Conservation (phyloP, 1,139 yeast species). For the Pichia sp. region DNA sequence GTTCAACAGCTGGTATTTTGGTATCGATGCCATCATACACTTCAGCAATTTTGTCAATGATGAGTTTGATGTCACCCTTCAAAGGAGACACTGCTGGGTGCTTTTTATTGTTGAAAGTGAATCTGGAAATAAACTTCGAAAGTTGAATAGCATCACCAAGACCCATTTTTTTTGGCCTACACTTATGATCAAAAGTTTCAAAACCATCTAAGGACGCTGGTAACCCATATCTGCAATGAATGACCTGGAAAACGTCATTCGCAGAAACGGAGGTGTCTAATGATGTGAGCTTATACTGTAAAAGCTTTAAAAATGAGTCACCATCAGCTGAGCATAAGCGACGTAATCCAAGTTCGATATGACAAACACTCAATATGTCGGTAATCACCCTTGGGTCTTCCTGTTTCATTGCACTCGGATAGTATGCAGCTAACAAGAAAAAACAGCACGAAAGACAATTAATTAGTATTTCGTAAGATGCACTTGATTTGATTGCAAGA, state of each 20-base stretch:
- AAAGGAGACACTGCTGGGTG: slow-evolving; percentile 53
- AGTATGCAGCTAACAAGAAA: slow-evolving; percentile 34
- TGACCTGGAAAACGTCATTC: slow-evolving; percentile 62
- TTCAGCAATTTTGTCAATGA: slow-evolving; percentile 66
- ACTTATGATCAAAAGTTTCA: slow-evolving; percentile 61
- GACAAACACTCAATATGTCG: slow-evolving; percentile 52
- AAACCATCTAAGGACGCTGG: slow-evolving; percentile 51
- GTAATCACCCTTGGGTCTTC: slow-evolving; percentile 26
- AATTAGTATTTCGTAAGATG: slow-evolving; percentile 39
- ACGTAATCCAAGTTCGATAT: slow-evolving; percentile 64
- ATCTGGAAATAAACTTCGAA: slow-evolving; percentile 54
- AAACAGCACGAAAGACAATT: slow-evolving; percentile 42
- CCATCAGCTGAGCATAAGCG: slow-evolving; percentile 57
- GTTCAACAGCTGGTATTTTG: slow-evolving; percentile 29
- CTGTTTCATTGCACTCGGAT: slow-evolving; percentile 13
- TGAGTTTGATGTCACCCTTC: slow-evolving; percentile 62
- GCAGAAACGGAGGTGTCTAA: slow-evolving; percentile 41
- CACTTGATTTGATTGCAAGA: slow-evolving; percentile 23
- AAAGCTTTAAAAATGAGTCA: slow-evolving; percentile 55
- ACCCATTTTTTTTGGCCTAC: slow-evolving; percentile 37
- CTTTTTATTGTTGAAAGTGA: slow-evolving; percentile 46
- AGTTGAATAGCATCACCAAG: slow-evolving; percentile 49
- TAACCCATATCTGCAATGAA: slow-evolving; percentile 74
- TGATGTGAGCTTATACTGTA: slow-evolving; percentile 47
- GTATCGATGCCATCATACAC: slow-evolving; percentile 62